Evolutionary conservation across 352 stramenopile genomes (phyloP), one percentile per base, ranked within the genome.

Genomic region (Paralagenidium karlingii): DNA sequence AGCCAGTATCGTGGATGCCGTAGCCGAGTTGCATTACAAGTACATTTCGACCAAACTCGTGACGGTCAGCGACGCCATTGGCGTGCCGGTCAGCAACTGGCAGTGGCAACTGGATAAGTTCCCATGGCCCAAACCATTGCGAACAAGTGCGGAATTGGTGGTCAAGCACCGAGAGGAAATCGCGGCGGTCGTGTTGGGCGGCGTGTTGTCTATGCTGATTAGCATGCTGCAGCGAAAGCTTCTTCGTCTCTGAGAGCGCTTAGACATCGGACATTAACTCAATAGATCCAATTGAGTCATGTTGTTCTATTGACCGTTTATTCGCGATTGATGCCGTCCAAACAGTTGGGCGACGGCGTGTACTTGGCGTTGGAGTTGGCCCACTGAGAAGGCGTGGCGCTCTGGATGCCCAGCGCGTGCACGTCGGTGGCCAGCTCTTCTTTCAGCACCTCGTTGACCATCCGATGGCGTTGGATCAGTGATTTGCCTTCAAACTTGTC

Each of bases 301-400:
- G n/a, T n/a, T n/a, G n/a, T n/a, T n/a, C n/a, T n/a, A n/a, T n/a
- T n/a, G n/a, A n/a, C n/a, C n/a, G n/a, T n/a, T n/a, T n/a, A n/a
- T n/a, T n/a, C n/a, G n/a, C n/a, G n/a, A n/a, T n/a, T n/a, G n/a
- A 90, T 86, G 39, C 77, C 77, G 36, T 73, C 77, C 18, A 62
- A 49, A 41, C 77, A 90, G 43, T 63, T 79, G 15, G 77, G 77
- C 38, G 77, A 90, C 18, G 68, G 47, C 42, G 73, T 60, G 29
- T 87, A 58, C 2, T 40, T 34, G 41, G 46, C 56, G 38, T 57
- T 81, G n/a, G n/a, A n/a, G 38, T 49, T 52, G n/a, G 60, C 55
- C 88, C 88, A 97, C 54, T 98, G 89, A 30, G 65, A 60, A 0
- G 88, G 87, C 32, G 89, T 97, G 57, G 97, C 97, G 55, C 87